Evolutionary conservation across 495 filamentous ascomycete genomes (phyloP).

Genomic region (Cladorrhinum samala): DNA sequence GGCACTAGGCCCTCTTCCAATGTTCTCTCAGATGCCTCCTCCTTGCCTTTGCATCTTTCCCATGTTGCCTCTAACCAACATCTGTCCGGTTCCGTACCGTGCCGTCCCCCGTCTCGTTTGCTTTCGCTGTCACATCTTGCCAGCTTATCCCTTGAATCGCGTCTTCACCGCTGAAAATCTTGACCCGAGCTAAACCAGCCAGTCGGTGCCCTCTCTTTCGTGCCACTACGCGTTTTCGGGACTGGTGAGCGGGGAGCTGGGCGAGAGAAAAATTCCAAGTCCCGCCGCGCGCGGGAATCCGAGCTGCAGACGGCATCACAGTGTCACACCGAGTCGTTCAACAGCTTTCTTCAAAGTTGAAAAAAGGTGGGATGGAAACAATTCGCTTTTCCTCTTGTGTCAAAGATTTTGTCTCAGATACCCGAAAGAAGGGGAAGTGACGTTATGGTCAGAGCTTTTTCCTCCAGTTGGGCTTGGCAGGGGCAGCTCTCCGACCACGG

Average conservation of each 20-base stretch:
- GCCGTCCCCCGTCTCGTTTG: neutral
- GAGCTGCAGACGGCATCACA: too few relatives aligned
- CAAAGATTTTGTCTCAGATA: neutral
- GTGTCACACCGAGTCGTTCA: too few relatives aligned
- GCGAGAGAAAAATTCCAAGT: neutral
- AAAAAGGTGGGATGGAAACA: neutral
- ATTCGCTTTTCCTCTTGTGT: neutral
- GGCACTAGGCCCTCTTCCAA: neutral
- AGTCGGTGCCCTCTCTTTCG: neutral
- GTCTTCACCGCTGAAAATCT: slow-evolving; percentile 1
- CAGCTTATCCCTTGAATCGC: neutral
- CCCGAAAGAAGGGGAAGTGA: slow-evolving; percentile 4
- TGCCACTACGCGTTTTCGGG: neutral
- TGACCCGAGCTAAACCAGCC: neutral
- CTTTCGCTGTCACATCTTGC: too few relatives aligned
- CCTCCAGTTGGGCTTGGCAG: too few relatives aligned
- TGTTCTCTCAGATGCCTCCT: neutral
- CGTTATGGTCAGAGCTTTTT: too few relatives aligned
- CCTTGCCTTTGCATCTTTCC: slow-evolving; percentile 4
- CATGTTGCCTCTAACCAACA: neutral
- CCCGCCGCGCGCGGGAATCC: too few relatives aligned
- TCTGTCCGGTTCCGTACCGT: neutral
- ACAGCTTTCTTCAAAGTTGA: too few relatives aligned
- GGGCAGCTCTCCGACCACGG: too few relatives aligned
- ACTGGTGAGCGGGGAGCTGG: neutral